Conservation (phyloP, 1,284 basidiomycete genomes). For the Fomes fomentarius region DNA sequence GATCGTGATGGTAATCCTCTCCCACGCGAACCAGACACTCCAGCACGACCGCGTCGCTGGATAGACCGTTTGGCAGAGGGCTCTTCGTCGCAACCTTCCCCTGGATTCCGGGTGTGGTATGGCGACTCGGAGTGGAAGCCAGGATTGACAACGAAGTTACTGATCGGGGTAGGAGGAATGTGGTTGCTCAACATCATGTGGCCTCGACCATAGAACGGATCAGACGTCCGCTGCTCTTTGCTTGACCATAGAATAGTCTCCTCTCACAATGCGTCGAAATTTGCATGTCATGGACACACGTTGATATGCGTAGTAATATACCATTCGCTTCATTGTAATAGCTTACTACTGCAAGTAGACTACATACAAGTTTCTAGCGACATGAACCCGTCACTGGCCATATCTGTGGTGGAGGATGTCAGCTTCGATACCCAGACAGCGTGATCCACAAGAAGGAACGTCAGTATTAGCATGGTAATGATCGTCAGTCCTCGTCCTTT, state of each 20-base stretch:
- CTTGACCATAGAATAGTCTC: too few species aligned
- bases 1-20: slow-evolving; percentile 27
- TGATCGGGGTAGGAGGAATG: slow-evolving; percentile 43
- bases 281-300: neutral
- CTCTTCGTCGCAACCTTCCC: slow-evolving; percentile 28
- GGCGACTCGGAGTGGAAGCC: slow-evolving; percentile 34
- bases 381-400: too few species aligned
- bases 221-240: too few species aligned
- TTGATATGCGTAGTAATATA: slow-evolving; percentile 6
- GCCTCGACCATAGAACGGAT: slow-evolving; percentile 44
- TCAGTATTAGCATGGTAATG: slow-evolving; percentile 86
- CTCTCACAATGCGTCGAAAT: too few species aligned
- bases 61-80: slow-evolving; percentile 55
- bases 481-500: slow-evolving; percentile 72
- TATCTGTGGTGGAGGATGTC: neutral
- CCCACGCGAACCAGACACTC: slow-evolving; percentile 37
- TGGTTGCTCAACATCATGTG: slow-evolving; percentile 64
- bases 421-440: neutral
- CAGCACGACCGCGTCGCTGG: slow-evolving; percentile 48
- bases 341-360: neutral
- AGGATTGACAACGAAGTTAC: slow-evolving; percentile 41
- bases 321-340: slow-evolving; percentile 8
- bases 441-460: slow-evolving; percentile 19
- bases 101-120: slow-evolving; percentile 37
- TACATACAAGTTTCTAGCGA: neutral